These are phyloP conservation scores for Sclerotinia borealis DNA, from an alignment of 2,329 filamentous ascomycete species.

Conservation along the genomic window DNA sequence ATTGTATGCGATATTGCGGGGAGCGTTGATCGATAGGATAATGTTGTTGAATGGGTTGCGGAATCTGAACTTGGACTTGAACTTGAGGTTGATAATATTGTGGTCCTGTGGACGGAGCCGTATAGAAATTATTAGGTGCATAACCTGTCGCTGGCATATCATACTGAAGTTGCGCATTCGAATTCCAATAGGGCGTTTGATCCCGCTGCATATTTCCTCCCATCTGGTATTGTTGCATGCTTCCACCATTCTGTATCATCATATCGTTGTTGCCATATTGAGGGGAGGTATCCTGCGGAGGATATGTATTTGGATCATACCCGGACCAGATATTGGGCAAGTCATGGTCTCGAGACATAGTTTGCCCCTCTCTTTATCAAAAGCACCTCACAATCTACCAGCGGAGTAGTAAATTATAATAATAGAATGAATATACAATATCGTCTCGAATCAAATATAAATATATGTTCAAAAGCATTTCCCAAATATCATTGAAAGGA, in stretches of 20 bases:
- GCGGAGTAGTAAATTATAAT: background rate
- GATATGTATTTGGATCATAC: conserved; percentile 13
- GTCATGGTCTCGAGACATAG: conserved; percentile 13
- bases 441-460: conserved; percentile 1
- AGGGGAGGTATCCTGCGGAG: conserved; percentile 6
- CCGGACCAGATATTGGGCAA: conserved; percentile 7
- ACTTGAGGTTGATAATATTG: conserved; percentile 15
- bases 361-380: background rate
- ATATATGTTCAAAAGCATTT: background rate
- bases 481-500: background rate
- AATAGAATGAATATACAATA: background rate
- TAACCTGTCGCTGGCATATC: conserved; percentile 6
- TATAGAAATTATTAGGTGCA: conserved; percentile 7
- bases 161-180: conserved; percentile 1
- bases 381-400: background rate
- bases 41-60: conserved; percentile 17
- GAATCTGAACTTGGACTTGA: conserved; percentile 6
- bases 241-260: conserved; percentile 8
- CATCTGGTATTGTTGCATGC: conserved; percentile 7
- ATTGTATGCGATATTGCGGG: background rate
- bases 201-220: conserved; percentile 2
- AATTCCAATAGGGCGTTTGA: conserved; percentile 8
- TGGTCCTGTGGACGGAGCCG: conserved; percentile 5
- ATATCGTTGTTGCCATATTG: conserved; percentile 9
- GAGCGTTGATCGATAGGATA: conserved; percentile 2